Base-by-base conservation (phyloP, 106 monocot genomes). In the Triglochin maritima region DNA sequence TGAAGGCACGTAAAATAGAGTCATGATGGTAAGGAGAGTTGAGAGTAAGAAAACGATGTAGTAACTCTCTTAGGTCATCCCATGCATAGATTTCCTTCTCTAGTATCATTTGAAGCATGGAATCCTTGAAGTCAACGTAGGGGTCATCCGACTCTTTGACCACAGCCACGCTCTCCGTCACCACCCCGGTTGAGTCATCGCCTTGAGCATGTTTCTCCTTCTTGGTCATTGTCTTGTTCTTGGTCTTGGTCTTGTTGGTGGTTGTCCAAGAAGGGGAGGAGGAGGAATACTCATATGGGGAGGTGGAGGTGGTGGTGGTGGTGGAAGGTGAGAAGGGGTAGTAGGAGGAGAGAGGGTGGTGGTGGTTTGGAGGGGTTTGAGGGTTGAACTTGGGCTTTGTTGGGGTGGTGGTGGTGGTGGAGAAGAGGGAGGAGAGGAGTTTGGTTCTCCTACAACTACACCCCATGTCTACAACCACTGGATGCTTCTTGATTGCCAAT, bases 1-100 rank as follows among this genome's bases (percentile, higher is more conserved):
- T 74, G 80, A 89, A 94, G 49, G 94, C 94, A 3, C 70, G 72
- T 47, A 89, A 75, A 62, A 89, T 94, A 72, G 75, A 62, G 52
- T 72, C 80, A 74, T 94, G 94, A 62, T 94, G 80, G 71, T 50
- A 54, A 4, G 89, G 84, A 29, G 76, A 63, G 49, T 77, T 77
- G 53, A 77, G 69, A 3, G 63, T 29, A 48, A 77, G 70, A 62
- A 77, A 66, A 13, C 65, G 50, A 64, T 70, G 46, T 41, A 77
- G 76, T 12, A 77, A 41, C 14, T 69, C 76, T 6, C 56, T 58
- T 56, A 77, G 62, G 47, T 77, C 76, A 7, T 70, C 70, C 76
- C 69, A 58, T 5, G 56, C 63, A 17, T 63, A 69, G 46, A 76
- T 62, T 48, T 69, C 69, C 76, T 76, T 76, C 76, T 76, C 76